Evolutionary conservation across 768 basidiomycete species (phyloP).

Genomic region (Vishniacozyma victoriae): DNA sequence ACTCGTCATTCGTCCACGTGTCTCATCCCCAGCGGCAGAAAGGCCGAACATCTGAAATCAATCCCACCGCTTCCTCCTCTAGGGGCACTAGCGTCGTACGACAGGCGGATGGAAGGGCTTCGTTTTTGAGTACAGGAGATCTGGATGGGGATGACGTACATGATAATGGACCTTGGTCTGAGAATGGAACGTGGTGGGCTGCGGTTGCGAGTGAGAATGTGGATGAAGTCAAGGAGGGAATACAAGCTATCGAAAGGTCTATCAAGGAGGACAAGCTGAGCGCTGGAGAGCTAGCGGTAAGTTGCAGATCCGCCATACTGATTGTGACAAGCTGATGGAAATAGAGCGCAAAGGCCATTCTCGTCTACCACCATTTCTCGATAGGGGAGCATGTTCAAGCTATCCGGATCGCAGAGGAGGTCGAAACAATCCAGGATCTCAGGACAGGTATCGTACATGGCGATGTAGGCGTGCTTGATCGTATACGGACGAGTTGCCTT

Average conservation of each 20-base stretch:
- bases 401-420: slow-evolving; percentile 48
- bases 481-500: slow-evolving; percentile 68
- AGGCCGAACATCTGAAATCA: neutral
- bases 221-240: slow-evolving; percentile 58
- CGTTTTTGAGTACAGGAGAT: slow-evolving; percentile 45
- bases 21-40: slow-evolving; percentile 14
- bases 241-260: slow-evolving; percentile 51
- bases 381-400: slow-evolving; percentile 62
- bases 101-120: slow-evolving; percentile 5
- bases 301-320: slow-evolving; percentile 4
- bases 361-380: slow-evolving; percentile 78
- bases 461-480: slow-evolving; percentile 62
- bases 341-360: slow-evolving; percentile 62
- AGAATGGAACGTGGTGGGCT: slow-evolving; percentile 59
- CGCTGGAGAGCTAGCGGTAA: slow-evolving; percentile 15
- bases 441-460: slow-evolving; percentile 50
- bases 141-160: slow-evolving; percentile 55
- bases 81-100: neutral
- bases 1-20: slow-evolving; percentile 14
- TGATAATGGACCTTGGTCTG: slow-evolving; percentile 35
- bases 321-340: slow-evolving; percentile 1
- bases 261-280: slow-evolving; percentile 19
- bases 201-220: slow-evolving; percentile 55
- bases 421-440: slow-evolving; percentile 12
- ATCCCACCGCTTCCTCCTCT: slow-evolving; percentile 11